phyloP scores from a whole-genome alignment of 768 basidiomycete species.

The Rhizopogon vulgaris region DNA sequence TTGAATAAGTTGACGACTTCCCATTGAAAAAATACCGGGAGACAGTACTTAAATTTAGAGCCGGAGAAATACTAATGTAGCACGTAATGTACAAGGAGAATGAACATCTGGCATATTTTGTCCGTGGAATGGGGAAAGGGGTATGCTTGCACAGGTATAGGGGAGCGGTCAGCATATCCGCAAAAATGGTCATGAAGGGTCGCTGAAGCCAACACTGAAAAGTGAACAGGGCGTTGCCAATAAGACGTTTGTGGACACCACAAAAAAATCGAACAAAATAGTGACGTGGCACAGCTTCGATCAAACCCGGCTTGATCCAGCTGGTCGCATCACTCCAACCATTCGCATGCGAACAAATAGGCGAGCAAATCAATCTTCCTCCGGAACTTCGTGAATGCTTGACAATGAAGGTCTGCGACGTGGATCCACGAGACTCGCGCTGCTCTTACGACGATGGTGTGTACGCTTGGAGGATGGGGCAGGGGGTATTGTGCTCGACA shows the following conservation, averaged over 20 bases:
- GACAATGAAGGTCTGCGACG: constrained; percentile 25
- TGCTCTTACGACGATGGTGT: constrained; percentile 25
- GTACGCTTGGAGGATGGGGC: background rate
- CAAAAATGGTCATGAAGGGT: background rate
- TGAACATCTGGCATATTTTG: too few relatives aligned
- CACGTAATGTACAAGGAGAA: background rate
- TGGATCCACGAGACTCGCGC: constrained; percentile 26
- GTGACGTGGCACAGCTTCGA: background rate
- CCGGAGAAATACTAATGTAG: background rate
- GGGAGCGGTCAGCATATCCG: constrained; percentile 1
- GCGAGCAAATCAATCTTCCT: constrained; percentile 18
- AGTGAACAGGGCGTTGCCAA: background rate
- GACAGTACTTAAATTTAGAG: too few relatives aligned
- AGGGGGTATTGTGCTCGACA: constrained; percentile 5
- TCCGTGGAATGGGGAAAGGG: background rate
- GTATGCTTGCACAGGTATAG: constrained; percentile 1
- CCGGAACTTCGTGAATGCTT: constrained; percentile 27
- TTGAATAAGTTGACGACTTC: too few relatives aligned
- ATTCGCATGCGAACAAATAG: background rate
- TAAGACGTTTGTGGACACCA: background rate
- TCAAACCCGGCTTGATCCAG: background rate
- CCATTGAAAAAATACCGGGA: too few relatives aligned
- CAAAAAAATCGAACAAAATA: background rate
- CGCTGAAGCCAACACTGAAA: background rate
- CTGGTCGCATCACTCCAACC: background rate